Percentiles rank a stretch among this genome's conserved stretches.
Evolutionary conservation across 1,139 yeast genomes (phyloP).

Genomic region (Saccharomyces hybrid): DNA sequence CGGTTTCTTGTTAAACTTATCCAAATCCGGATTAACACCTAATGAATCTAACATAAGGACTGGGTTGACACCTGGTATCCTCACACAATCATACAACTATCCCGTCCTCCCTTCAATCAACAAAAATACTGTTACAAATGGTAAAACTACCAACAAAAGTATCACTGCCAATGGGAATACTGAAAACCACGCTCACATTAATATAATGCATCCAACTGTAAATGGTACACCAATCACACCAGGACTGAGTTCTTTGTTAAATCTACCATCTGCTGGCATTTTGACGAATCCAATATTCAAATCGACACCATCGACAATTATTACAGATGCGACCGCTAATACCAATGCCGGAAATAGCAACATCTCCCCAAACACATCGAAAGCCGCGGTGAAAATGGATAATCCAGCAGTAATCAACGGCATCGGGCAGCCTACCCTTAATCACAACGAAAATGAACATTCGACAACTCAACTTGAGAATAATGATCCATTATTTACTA

Average conservation of each 20-base stretch:
- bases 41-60: slow-evolving; percentile 60
- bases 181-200: not conserved
- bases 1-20: slow-evolving; percentile 26
- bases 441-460: not conserved
- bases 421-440: not conserved
- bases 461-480: not conserved
- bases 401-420: not conserved
- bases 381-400: not conserved
- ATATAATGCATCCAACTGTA: not conserved
- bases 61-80: slow-evolving; percentile 50
- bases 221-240: slow-evolving; percentile 32
- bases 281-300: not conserved
- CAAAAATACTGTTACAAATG: slow-evolving; percentile 40
- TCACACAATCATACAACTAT: slow-evolving; percentile 17
- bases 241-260: slow-evolving; percentile 36
- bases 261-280: not conserved
- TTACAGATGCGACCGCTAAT: slow-evolving; percentile 10
- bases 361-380: not conserved
- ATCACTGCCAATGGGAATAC: slow-evolving; percentile 6
- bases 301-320: slow-evolving; percentile 31
- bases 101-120: slow-evolving; percentile 32
- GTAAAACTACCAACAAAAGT: slow-evolving; percentile 16
- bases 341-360: not conserved
- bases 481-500: not conserved
- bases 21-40: slow-evolving; percentile 60